Percentiles rank a stretch among this genome's conserved stretches.
phyloP scores from a whole-genome alignment of 345 rosid genomes.

The Bruguiera sexangula region DNA sequence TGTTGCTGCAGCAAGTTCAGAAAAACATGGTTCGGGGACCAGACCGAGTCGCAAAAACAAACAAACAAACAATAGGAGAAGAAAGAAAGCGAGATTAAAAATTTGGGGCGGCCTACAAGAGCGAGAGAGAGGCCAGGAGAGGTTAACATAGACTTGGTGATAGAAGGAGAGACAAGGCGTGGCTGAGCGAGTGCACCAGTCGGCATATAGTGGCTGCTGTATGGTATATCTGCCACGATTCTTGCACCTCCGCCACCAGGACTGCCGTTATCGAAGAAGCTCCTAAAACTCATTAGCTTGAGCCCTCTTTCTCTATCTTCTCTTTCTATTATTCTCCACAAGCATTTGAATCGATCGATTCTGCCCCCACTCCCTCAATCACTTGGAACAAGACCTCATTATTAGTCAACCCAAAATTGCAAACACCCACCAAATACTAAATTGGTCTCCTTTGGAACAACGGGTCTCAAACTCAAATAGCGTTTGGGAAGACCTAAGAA shows the following conservation, averaged over 20 bases:
- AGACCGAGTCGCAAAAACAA: neutral
- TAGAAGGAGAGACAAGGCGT: constrained; percentile 44
- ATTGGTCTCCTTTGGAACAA: too few relatives aligned
- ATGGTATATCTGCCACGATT: constrained; percentile 43
- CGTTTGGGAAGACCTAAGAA: neutral
- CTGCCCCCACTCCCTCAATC: too few relatives aligned
- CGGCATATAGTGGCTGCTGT: constrained; percentile 41
- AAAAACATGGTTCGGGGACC: neutral
- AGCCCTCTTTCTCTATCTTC: constrained; percentile 3
- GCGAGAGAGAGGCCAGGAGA: constrained; percentile 83
- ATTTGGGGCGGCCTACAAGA: constrained; percentile 35
- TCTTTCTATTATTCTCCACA: neutral
- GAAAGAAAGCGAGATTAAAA: neutral
- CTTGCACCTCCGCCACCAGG: constrained; percentile 45
- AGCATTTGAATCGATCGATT: too few relatives aligned
- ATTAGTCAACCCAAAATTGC: too few relatives aligned
- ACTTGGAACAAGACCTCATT: too few relatives aligned
- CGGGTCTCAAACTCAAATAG: neutral
- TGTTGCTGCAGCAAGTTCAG: constrained; percentile 35
- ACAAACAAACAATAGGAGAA: neutral
- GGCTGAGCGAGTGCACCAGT: constrained; percentile 53
- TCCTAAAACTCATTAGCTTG: constrained; percentile 70
- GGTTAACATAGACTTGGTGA: constrained; percentile 59
- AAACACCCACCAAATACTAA: too few relatives aligned
- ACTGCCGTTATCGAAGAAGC: constrained; percentile 50